A percentile compares a stretch with the other conserved stretches of the same genome.
Evolutionary conservation across 2,329 filamentous ascomycete species (phyloP).

Genomic region (Pyrenochaeta sp.): DNA sequence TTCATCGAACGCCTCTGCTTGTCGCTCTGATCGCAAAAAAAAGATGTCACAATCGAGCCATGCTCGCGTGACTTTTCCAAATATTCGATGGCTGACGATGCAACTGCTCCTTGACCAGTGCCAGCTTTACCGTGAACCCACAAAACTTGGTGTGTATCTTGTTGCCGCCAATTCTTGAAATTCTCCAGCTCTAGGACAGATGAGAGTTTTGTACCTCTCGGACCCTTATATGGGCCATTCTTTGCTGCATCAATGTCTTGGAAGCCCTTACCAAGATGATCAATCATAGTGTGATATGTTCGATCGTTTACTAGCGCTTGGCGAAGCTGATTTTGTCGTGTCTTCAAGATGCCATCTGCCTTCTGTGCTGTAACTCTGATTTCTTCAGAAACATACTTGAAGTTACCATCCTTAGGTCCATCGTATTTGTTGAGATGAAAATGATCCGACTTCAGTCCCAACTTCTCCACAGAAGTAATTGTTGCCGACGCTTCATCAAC

Average conservation of each 20-base stretch:
- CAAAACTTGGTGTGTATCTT: slow-evolving; percentile 14
- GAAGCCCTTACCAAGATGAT: slow-evolving; percentile 27
- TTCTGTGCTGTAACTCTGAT: slow-evolving; percentile 28
- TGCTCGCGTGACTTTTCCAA: slow-evolving; percentile 9
- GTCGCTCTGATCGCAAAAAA: slow-evolving; percentile 34
- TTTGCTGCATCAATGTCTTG: slow-evolving; percentile 23
- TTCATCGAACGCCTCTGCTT: slow-evolving; percentile 23
- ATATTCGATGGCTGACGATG: slow-evolving; percentile 27
- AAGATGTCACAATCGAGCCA: slow-evolving; percentile 23
- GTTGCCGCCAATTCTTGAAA: slow-evolving; percentile 22
- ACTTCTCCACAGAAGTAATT: slow-evolving; percentile 28
- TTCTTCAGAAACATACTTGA: slow-evolving; percentile 33
- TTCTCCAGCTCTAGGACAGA: slow-evolving; percentile 20
- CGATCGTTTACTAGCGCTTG: slow-evolving; percentile 25
- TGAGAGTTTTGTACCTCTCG: slow-evolving; percentile 15
- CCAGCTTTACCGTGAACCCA: slow-evolving; percentile 36
- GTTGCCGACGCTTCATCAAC: slow-evolving; percentile 39
- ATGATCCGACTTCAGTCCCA: slow-evolving; percentile 37
- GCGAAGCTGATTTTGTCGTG: slow-evolving; percentile 26
- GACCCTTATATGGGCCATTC: slow-evolving; percentile 19
- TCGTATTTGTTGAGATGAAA: slow-evolving; percentile 42
- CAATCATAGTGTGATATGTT: slow-evolving; percentile 24
- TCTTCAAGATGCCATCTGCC: slow-evolving; percentile 31
- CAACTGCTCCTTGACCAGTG: slow-evolving; percentile 27
- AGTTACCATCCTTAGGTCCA: slow-evolving; percentile 37